phyloP scores from a whole-genome alignment of 2,329 filamentous ascomycete species.

The Leptographium procerum region DNA sequence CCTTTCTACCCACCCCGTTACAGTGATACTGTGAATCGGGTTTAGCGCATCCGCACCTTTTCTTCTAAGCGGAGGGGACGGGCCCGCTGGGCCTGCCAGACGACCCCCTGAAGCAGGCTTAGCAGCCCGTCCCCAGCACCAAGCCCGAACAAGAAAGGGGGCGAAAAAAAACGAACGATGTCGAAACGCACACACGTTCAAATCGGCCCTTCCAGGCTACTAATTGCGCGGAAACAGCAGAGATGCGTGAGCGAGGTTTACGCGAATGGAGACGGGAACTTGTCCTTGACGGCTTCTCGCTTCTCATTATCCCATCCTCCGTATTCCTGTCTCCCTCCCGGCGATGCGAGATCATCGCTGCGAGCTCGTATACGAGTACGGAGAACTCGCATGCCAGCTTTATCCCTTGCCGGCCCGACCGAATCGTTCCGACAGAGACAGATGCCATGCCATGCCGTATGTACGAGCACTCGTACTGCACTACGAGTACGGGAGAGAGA shows the following conservation, averaged over 20 bases:
- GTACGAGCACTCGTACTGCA: no score
- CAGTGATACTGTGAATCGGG: not conserved
- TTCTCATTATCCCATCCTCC: no score
- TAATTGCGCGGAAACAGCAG: not conserved
- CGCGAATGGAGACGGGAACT: not conserved
- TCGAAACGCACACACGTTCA: not conserved
- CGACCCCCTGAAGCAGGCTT: not conserved
- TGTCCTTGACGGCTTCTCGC: not conserved
- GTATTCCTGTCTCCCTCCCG: no score
- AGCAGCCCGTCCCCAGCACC: not conserved
- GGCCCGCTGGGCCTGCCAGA: no score
- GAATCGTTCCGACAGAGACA: no score
- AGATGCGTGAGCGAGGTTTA: not conserved
- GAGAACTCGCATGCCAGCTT: no score
- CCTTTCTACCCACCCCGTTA: not conserved
- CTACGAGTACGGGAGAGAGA: no score
- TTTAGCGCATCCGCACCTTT: not conserved
- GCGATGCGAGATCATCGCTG: no score
- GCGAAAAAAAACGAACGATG: constrained; percentile 1
- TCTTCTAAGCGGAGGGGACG: not conserved
- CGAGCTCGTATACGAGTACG: no score
- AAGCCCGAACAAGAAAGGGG: not conserved
- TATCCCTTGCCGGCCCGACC: no score
- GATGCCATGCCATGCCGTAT: no score
- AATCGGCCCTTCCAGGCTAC: constrained; percentile 10